Conservation (phyloP, 306 rosid genomes). For the Erythrophleum fordii region DNA sequence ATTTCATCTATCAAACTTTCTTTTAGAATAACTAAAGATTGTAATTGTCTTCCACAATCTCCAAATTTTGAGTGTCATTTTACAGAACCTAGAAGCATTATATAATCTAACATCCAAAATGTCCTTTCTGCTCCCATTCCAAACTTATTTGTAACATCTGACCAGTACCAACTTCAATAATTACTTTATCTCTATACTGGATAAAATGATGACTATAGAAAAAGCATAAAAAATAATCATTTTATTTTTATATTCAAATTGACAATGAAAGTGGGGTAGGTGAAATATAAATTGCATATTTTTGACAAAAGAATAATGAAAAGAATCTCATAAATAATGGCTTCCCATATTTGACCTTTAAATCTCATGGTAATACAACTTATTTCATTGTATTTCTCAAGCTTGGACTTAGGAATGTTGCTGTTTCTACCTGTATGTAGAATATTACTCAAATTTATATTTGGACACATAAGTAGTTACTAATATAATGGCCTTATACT, state of each 20-base stretch:
- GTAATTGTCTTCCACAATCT: neutral
- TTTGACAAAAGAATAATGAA: conserved; percentile 6
- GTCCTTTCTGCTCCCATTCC: neutral
- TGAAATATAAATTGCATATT: conserved; percentile 9
- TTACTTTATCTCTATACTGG: neutral
- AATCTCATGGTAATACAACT: conserved; percentile 24
- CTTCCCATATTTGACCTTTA: conserved; percentile 19
- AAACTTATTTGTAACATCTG: conserved; percentile 21
- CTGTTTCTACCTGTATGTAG: conserved; percentile 17
- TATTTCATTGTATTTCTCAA: conserved; percentile 28
- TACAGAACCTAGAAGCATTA: neutral
- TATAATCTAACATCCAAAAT: neutral
- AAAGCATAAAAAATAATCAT: neutral
- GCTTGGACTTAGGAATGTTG: conserved; percentile 13
- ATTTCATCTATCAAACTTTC: neutral
- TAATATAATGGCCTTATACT: conserved; percentile 35
- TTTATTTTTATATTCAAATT: neutral
- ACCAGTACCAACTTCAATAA: conserved; percentile 5
- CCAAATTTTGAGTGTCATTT: neutral
- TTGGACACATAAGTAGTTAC: conserved; percentile 37
- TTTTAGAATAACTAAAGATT: neutral
- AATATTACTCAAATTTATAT: conserved; percentile 30
- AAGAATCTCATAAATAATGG: conserved; percentile 7
- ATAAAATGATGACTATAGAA: neutral
- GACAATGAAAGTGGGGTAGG: neutral